These are phyloP conservation scores for Penicillium cataractarum DNA, from an alignment of 495 filamentous ascomycete species.

Conservation along the genomic window DNA sequence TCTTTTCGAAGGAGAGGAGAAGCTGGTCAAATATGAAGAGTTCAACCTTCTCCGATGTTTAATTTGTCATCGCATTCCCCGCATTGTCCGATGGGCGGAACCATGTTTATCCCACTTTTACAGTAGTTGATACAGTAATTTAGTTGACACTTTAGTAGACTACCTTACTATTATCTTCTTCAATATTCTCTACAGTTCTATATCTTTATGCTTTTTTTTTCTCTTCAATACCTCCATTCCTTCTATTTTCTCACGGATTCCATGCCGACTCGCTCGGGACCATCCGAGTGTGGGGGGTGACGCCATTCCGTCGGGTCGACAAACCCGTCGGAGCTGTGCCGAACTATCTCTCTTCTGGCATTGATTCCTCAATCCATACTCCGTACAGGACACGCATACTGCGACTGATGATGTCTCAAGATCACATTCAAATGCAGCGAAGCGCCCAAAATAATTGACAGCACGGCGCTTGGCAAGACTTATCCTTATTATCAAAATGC, in stretches of 20 bases:
- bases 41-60: constrained; percentile 4
- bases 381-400: too few species aligned
- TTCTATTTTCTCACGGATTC: not conserved
- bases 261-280: constrained; percentile 11
- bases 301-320: constrained; percentile 19
- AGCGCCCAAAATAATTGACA: not conserved
- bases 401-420: not conserved
- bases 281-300: constrained; percentile 19
- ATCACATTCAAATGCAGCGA: not conserved
- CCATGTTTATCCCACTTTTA: not conserved
- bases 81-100: constrained; percentile 12
- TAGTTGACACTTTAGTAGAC: too few species aligned
- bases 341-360: not conserved
- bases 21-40: constrained; percentile 4
- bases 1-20: not conserved
- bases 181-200: not conserved
- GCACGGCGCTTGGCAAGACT: constrained; percentile 5
- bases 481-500: not conserved
- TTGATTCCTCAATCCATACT: too few species aligned
- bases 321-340: constrained; percentile 13
- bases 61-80: constrained; percentile 33
- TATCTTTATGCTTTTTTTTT: not conserved
- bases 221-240: not conserved
- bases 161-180: too few species aligned
- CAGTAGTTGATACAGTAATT: not conserved